Base-by-base conservation (phyloP, 2,329 filamentous ascomycete species). In the Elsinoe necatrix region DNA sequence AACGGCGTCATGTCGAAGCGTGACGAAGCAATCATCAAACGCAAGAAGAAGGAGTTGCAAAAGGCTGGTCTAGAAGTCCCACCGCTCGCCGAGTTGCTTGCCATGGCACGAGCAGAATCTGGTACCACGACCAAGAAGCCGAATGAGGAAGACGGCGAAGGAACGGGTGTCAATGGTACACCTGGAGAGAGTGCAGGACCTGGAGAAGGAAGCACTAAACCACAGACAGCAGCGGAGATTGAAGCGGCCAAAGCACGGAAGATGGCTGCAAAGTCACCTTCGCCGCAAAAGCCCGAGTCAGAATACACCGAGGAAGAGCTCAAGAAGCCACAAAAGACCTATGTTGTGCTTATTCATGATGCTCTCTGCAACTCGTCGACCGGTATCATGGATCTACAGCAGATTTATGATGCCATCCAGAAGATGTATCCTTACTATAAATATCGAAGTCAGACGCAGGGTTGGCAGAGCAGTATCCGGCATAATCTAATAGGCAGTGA, bases 1-100 rank as follows among this genome's bases (percentile, higher is more conserved):
- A 87, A 91, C 65, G 87, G 87, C 25, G 80, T 89, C 66, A 88
- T 90, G 82, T 91, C 87, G 1, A 90, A 90, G 71, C 78, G 87
- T 57, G 85, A 90, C 57, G 62, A 68, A 58, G 59, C 65, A 6
- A 63, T 64, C 27, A 65, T 67, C 45, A 68, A 66, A 54, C 62
- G 65, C 31, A 73, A 59, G 63, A 65, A 60, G 57, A 70, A 65
- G 58, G 69, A 72, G 59, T 67, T 65, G 51, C 66, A 70, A 35
- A 68, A 68, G 47, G 54, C 59, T 35, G 66, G 66, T 65, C 55
- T 62, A 18, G 57, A 60, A 4, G 51, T 63, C 11, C 68, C 68
- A 2, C 60, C 64, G 4, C 60, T 68, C 42, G 61, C 66, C 14
- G 63, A 63, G 39, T 52, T 71, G 12, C 59, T 71, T 7, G 63